Evolutionary conservation across 83 land plant genomes (phyloP).

Genomic region (Picea abies): DNA sequence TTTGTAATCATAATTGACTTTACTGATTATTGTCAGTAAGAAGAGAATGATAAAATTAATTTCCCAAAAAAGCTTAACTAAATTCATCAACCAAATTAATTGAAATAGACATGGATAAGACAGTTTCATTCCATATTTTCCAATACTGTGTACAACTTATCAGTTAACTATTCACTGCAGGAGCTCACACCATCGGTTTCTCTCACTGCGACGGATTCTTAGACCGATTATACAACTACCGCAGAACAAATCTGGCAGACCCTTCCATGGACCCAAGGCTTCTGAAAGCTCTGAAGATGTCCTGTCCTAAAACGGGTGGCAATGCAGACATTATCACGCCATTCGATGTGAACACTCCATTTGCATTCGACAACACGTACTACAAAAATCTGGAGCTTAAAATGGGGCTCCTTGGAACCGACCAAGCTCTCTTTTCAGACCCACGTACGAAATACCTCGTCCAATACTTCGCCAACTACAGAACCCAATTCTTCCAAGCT

Average conservation of each 20-base stretch:
- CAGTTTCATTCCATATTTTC: no score
- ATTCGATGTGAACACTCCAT: constrained; percentile 28
- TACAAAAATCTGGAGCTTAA: constrained; percentile 16
- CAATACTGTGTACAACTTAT: no score
- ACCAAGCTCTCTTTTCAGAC: constrained; percentile 21
- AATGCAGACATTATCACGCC: constrained; percentile 14
- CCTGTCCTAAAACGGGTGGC: constrained; percentile 26
- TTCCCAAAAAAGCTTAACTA: no score
- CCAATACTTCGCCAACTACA: neutral
- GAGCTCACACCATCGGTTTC: constrained; percentile 46
- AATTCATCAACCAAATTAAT: no score
- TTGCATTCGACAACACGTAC: constrained; percentile 22
- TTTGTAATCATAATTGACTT: no score
- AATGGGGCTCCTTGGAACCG: constrained; percentile 22
- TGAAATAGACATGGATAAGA: no score
- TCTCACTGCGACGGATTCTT: constrained; percentile 67
- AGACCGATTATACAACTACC: constrained; percentile 55
- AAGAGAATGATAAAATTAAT: no score
- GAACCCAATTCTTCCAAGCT: constrained; percentile 13
- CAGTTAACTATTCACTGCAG: neutral
- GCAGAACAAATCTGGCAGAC: constrained; percentile 25
- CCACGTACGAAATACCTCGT: constrained; percentile 15
- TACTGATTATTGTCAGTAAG: no score
- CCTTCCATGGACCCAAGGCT: constrained; percentile 25
- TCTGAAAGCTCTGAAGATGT: constrained; percentile 28